Conservation (phyloP, 148 eudicot genomes). For the Rhododendron vialii region DNA sequence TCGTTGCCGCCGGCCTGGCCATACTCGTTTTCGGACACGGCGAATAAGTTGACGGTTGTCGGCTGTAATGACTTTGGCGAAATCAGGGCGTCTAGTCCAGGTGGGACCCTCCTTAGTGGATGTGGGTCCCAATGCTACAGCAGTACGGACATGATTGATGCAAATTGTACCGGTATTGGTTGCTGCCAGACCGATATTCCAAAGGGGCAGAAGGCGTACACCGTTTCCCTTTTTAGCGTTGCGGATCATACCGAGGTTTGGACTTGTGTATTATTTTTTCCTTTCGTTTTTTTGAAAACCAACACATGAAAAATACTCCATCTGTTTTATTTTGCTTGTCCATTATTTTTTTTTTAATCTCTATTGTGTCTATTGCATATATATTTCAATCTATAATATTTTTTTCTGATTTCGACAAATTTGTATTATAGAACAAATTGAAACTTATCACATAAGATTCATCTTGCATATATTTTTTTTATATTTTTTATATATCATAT, state of each 20-base stretch:
- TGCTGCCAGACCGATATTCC: conserved; percentile 26
- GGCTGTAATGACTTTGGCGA: conserved; percentile 37
- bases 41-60: conserved; percentile 32
- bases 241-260: background rate
- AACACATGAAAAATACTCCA: background rate
- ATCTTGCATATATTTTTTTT: no score
- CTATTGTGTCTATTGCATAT: no score
- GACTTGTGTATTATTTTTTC: background rate
- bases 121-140: conserved; percentile 22
- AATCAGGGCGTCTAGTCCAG: background rate
- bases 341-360: no score
- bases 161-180: conserved; percentile 25
- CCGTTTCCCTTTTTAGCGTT: no score
- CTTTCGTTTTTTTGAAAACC: background rate
- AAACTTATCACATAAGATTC: no score
- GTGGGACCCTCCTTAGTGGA: conserved; percentile 7
- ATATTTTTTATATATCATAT: no score
- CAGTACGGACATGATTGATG: conserved; percentile 7
- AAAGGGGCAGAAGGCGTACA: background rate
- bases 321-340: no score
- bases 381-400: no score
- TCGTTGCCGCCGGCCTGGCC: background rate
- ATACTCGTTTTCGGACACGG: conserved; percentile 18
- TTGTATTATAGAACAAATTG: no score
- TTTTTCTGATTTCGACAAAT: no score